Conservation (phyloP, 1,284 basidiomycete species). For the Heliocybe sulcata region DNA sequence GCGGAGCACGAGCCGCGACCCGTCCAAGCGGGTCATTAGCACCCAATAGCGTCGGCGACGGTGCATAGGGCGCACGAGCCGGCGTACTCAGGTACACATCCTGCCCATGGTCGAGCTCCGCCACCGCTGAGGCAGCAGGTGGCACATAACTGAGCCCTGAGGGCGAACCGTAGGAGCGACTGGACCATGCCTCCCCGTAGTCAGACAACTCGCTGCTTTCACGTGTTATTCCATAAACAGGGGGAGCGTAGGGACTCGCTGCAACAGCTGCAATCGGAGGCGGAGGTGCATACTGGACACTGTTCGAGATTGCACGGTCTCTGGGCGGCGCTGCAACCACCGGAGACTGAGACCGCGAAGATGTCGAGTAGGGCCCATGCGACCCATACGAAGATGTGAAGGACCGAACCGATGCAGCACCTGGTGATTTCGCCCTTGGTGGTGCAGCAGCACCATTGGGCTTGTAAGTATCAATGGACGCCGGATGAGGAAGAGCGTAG, state of each 20-base stretch:
- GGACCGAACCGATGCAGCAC: background rate
- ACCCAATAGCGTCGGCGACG: slow-evolving; percentile 71
- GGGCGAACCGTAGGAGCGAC: background rate
- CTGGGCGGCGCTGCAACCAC: background rate
- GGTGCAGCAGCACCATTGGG: background rate
- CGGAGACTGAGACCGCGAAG: background rate
- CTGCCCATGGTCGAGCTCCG: slow-evolving; percentile 20
- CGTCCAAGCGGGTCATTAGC: slow-evolving; percentile 81
- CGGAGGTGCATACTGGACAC: background rate
- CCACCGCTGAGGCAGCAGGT: slow-evolving; percentile 1
- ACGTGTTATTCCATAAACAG: background rate
- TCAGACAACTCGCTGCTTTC: slow-evolving; percentile 2
- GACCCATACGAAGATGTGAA: background rate
- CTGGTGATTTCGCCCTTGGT: background rate
- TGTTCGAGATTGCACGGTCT: background rate
- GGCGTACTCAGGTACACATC: slow-evolving; percentile 36
- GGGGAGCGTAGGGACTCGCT: slow-evolving; percentile 1
- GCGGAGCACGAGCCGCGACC: slow-evolving; percentile 64
- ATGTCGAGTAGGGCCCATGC: background rate
- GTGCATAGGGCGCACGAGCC: slow-evolving; percentile 54
- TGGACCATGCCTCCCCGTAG: background rate
- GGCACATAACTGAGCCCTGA: background rate
- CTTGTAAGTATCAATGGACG: background rate
- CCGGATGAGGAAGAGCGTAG: background rate
- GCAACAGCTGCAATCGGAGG: background rate